Evolutionary conservation across 2,329 filamentous ascomycete species (phyloP).

Genomic region (Ophiosphaerella herpotricha): DNA sequence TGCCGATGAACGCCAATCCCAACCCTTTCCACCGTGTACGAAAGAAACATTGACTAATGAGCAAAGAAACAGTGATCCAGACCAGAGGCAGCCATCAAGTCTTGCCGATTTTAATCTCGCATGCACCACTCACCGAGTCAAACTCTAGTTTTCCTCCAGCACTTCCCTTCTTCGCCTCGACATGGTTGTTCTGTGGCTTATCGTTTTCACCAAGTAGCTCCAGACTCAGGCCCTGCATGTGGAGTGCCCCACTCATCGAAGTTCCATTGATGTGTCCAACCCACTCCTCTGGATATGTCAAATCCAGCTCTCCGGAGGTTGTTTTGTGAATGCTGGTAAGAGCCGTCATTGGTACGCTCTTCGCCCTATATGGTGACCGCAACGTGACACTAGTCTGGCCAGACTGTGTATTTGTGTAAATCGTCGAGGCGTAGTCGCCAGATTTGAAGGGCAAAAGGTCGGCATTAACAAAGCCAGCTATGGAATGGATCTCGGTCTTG

Average conservation of each 20-base stretch:
- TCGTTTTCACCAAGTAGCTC: slow-evolving; percentile 36
- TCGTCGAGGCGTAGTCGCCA: slow-evolving; percentile 28
- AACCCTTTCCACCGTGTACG: too few relatives aligned
- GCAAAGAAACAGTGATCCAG: background rate
- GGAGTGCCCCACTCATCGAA: slow-evolving; percentile 44
- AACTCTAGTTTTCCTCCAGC: slow-evolving; percentile 42
- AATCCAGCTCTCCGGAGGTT: slow-evolving; percentile 39
- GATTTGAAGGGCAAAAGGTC: slow-evolving; percentile 45
- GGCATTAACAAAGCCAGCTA: slow-evolving; percentile 45
- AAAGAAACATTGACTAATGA: background rate
- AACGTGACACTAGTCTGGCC: slow-evolving; percentile 43
- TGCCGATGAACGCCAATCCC: too few relatives aligned
- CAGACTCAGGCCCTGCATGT: slow-evolving; percentile 46
- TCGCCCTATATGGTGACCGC: slow-evolving; percentile 37
- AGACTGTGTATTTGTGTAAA: slow-evolving; percentile 43
- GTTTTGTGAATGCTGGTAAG: slow-evolving; percentile 44
- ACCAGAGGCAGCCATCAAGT: slow-evolving; percentile 10
- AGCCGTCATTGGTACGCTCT: slow-evolving; percentile 27
- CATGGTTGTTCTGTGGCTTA: slow-evolving; percentile 34
- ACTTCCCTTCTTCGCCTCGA: slow-evolving; percentile 48
- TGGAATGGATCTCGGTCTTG: slow-evolving; percentile 40
- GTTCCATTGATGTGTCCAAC: slow-evolving; percentile 46
- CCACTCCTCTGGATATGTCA: slow-evolving; percentile 51
- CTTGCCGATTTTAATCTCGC: slow-evolving; percentile 40
- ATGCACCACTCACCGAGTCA: slow-evolving; percentile 37